These are phyloP conservation scores for Mycena vulgaris DNA, from an alignment of 768 basidiomycete species.

Conservation along the genomic window DNA sequence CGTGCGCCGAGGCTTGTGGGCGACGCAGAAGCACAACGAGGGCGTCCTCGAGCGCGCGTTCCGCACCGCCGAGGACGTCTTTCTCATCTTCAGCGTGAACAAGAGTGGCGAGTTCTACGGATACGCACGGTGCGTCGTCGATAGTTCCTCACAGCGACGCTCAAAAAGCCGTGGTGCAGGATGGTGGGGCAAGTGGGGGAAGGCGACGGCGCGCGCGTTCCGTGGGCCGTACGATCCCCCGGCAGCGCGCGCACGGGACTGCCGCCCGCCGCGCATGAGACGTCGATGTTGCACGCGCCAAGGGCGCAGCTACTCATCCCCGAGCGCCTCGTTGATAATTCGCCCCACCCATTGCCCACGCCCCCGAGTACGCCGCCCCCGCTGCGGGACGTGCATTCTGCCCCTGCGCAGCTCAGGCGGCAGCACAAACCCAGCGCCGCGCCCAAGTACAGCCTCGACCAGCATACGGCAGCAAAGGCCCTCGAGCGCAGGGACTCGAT, in stretches of 20 bases:
- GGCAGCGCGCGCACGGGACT: background rate
- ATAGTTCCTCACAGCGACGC: background rate
- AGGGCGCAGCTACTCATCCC: background rate
- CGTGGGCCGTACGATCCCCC: no score
- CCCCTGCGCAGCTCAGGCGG: no score
- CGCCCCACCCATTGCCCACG: background rate
- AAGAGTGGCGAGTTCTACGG: conserved; percentile 96
- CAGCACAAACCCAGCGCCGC: no score
- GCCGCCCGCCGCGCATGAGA: background rate
- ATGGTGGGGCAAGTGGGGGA: conserved; percentile 78
- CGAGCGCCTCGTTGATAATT: conserved; percentile 13
- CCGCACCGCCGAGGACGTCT: no score
- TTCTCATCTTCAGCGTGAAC: conserved; percentile 94
- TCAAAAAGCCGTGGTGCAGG: conserved; percentile 54
- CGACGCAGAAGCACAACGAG: conserved; percentile 92
- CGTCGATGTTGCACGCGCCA: background rate
- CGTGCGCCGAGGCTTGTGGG: conserved; percentile 86
- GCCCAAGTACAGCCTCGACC: no score
- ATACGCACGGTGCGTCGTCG: conserved; percentile 78
- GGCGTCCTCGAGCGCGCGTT: no score
- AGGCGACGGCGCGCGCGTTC: background rate
- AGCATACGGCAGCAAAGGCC: no score
- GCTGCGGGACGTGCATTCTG: no score
- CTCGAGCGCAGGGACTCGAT: no score
- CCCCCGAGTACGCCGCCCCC: background rate